Evolutionary conservation across 164 flowering plant genomes (phyloP), one percentile per base, ranked within the genome.

Genomic region (Dillenia turbinata): DNA sequence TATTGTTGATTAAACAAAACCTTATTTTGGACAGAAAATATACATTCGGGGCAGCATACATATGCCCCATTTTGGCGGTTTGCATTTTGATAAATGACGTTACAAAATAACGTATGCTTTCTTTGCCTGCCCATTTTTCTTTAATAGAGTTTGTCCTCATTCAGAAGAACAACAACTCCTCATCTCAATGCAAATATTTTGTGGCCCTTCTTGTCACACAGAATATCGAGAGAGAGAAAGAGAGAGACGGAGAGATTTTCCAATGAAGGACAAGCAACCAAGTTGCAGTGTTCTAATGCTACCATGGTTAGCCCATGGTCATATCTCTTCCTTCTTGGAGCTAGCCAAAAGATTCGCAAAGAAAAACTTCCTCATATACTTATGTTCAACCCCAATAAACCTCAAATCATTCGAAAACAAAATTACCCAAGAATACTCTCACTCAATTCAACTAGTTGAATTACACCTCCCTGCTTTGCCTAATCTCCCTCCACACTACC

Each of bases 281-380:
- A 22, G 13, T 9, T 11, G 19, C 46, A 76, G 59, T 1, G 44
- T 77, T 9, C 47, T 77, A 10, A 68, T 77, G 72, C 17, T 74
- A 2, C 81, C 81, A 66, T 77, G 76, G 74, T 12, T 77, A 16
- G 78, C 71, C 49, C 69, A 68, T 33, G 81, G 81, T 9, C 81
- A 77, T 47, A 22, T 74, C 2, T 60, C 71, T 40, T 76, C 81
- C 9, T 74, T 54, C 66, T 49, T 71, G 1, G 74, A 71, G 61
- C 73, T 77, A 45, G 63, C 69, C 63, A 66, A 59, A 26, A 66
- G 24, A 53, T 46, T 66, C 10, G 19, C 63, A 4, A 17, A 15
- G 13, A 64, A 19, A 8, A 48, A 54, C 58, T 52, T 59, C 13
- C 8, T 12, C 9, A 15, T 66, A 2, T 53, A 51, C 22, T 12